These are phyloP conservation scores for Elongisporangium undulatum DNA, from an alignment of 352 stramenopile species.

Conservation along the genomic window DNA sequence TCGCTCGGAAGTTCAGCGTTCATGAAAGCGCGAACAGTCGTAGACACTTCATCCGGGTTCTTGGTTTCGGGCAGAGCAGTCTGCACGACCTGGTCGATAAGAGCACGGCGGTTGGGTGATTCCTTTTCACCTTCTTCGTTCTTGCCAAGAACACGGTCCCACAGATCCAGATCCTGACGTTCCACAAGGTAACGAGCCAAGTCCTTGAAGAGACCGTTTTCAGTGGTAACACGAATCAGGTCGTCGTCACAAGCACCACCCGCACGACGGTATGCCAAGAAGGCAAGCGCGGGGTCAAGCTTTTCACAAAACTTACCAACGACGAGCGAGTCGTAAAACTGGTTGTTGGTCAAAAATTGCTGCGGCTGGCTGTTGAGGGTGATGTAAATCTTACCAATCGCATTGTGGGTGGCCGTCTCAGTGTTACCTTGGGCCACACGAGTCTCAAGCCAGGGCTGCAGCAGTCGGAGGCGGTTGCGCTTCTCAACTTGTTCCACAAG, in stretches of 20 bases:
- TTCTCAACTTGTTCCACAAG: conserved; percentile 99
- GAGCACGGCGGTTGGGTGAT: conserved; percentile 88
- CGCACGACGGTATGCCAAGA: conserved; percentile 99
- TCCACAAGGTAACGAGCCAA: conserved; percentile 99
- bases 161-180: conserved; percentile 98
- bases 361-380: conserved; percentile 99
- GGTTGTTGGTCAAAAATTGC: conserved; percentile 99
- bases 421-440: conserved; percentile 98
- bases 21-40: conserved; percentile 99
- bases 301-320: conserved; percentile 99
- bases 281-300: conserved; percentile 98
- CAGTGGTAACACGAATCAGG: conserved; percentile 98
- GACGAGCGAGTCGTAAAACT: conserved; percentile 99
- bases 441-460: conserved; percentile 99
- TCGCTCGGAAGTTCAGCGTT: conserved; percentile 98
- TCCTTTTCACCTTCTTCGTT: conserved; percentile 91
- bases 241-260: conserved; percentile 98
- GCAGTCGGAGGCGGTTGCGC: conserved; percentile 97
- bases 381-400: conserved; percentile 99
- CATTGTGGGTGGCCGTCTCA: conserved; percentile 99
- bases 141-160: conserved; percentile 94
- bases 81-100: conserved; percentile 99
- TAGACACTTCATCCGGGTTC: conserved; percentile 99
- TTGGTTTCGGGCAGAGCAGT: conserved; percentile 98
- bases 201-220: conserved; percentile 99